phyloP scores from a whole-genome alignment of 768 basidiomycete genomes.

The Calocera viscosa region DNA sequence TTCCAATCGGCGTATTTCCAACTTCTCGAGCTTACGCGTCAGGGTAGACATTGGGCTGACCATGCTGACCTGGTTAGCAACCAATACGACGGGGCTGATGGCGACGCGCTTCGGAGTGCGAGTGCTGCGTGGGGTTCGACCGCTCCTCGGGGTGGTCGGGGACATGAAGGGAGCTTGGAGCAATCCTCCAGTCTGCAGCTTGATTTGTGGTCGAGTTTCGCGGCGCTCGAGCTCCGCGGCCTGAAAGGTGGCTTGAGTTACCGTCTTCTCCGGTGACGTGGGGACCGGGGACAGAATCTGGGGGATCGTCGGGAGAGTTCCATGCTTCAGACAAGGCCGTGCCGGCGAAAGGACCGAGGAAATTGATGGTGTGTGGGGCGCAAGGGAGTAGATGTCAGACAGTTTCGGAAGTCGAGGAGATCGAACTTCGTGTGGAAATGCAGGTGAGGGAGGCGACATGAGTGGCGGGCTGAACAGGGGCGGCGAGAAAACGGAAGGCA shows the following conservation, averaged over 20 bases:
- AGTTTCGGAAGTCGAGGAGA: neutral
- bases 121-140: neutral
- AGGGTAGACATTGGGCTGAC: neutral
- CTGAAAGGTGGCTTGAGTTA: neutral
- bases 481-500: neutral
- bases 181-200: neutral
- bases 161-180: slow-evolving; percentile 3
- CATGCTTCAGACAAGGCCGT: neutral
- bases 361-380: neutral
- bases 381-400: neutral
- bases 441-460: neutral
- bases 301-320: neutral
- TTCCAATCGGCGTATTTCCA: neutral
- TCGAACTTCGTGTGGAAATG: neutral
- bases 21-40: neutral
- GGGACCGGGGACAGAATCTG: neutral
- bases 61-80: neutral
- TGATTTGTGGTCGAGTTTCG: neutral
- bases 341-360: neutral
- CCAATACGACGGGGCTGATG: slow-evolving; percentile 1
- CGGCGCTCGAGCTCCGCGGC: slow-evolving; percentile 1
- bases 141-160: neutral
- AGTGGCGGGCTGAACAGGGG: neutral
- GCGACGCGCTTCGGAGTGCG: neutral
- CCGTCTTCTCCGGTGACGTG: neutral